Evolutionary conservation across 305 asterid species (phyloP).

Genomic region (Fraxinus floribunda): DNA sequence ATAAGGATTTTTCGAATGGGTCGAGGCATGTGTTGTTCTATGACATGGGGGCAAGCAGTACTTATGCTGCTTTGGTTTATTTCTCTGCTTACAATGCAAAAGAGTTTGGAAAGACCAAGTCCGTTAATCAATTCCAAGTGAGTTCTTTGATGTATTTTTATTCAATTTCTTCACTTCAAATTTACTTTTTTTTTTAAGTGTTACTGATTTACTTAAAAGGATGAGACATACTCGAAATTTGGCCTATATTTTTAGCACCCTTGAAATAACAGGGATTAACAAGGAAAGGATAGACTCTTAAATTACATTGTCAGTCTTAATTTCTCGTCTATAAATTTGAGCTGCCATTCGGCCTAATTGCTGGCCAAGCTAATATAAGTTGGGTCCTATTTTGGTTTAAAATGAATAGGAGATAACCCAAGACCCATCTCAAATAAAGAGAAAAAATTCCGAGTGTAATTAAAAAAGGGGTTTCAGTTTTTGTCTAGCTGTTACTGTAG

Average conservation of each 20-base stretch:
- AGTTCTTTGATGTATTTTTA: conserved; percentile 1
- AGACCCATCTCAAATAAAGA: neutral
- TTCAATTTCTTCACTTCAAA: conserved; percentile 2
- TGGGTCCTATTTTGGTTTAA: neutral
- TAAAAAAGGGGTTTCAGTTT: neutral
- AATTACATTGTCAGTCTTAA: neutral
- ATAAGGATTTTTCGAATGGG: conserved; percentile 85
- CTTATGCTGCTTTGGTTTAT: conserved; percentile 92
- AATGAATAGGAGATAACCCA: neutral
- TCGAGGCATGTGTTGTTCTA: conserved; percentile 85
- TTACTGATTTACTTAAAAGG: neutral
- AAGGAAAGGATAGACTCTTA: neutral
- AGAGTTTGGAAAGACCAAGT: conserved; percentile 77
- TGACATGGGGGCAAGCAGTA: conserved; percentile 92
- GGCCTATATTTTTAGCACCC: neutral
- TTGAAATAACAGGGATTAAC: neutral
- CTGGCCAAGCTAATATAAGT: neutral
- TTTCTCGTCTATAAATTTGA: neutral
- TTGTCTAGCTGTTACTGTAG: neutral
- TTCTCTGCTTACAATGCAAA: conserved; percentile 83
- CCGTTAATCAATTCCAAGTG: conserved; percentile 91
- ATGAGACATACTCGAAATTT: neutral
- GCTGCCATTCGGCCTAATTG: neutral
- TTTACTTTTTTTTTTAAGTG: neutral
- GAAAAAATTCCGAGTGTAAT: neutral